A percentile compares a stretch with the other conserved stretches of the same genome.
phyloP scores from a whole-genome alignment of 73 alveolate genomes.

The Tetrahymena malaccensis region DNA sequence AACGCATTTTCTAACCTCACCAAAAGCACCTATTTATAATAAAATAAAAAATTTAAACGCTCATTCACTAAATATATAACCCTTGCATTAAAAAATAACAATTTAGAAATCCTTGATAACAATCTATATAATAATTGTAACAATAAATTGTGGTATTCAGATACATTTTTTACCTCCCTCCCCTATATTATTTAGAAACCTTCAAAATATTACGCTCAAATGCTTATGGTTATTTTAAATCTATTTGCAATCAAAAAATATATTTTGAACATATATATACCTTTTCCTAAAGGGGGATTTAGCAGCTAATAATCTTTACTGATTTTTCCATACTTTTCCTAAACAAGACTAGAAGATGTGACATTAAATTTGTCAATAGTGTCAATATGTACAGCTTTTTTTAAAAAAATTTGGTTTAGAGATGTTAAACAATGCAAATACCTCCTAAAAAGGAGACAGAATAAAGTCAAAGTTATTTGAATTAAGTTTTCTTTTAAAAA shows the following conservation, averaged over 20 bases:
- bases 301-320: conserved; percentile 33
- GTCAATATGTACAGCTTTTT: neutral
- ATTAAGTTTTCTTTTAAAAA: neutral
- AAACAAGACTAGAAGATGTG: conserved; percentile 8
- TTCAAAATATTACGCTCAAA: too few relatives aligned
- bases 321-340: conserved; percentile 29
- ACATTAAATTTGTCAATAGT: neutral
- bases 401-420: neutral
- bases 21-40: conserved; percentile 53
- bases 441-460: neutral
- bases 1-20: conserved; percentile 60
- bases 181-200: too few relatives aligned
- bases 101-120: too few relatives aligned
- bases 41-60: neutral
- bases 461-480: neutral
- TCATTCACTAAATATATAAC: neutral
- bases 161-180: too few relatives aligned
- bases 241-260: neutral
- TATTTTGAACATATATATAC: neutral
- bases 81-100: neutral
- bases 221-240: neutral
- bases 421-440: neutral
- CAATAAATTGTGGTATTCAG: too few relatives aligned
- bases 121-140: too few relatives aligned
- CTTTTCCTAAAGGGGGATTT: conserved; percentile 42